Evolutionary conservation across 805 yeast genomes (phyloP).

Genomic region (Cyberlindnera lachancei): DNA sequence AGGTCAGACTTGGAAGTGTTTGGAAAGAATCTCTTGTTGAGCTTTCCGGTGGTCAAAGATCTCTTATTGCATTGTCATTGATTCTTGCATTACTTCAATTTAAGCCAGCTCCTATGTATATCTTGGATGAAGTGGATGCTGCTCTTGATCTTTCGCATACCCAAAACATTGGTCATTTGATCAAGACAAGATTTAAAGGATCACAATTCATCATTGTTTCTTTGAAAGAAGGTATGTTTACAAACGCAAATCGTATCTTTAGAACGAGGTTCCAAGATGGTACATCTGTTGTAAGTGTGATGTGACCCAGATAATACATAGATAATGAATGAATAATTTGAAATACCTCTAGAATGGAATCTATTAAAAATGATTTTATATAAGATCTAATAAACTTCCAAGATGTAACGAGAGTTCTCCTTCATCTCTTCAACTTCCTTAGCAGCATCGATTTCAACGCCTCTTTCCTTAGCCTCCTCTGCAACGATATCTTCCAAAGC

Average conservation of each 20-base stretch:
- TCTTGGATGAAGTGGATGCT: conserved; percentile 96
- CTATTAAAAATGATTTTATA: conserved; percentile 4
- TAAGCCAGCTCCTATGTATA: conserved; percentile 98
- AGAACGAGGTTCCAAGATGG: conserved; percentile 95
- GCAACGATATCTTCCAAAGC: conserved; percentile 77
- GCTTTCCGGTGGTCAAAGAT: conserved; percentile 94
- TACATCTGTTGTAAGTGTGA: conserved; percentile 79
- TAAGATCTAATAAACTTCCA: conserved; percentile 71
- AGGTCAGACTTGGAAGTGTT: conserved; percentile 80
- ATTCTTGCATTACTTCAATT: conserved; percentile 88
- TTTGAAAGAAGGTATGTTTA: conserved; percentile 95
- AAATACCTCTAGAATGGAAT: conserved; percentile 1
- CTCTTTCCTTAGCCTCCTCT: conserved; percentile 62
- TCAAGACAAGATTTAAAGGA: conserved; percentile 90
- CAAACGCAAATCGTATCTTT: conserved; percentile 92
- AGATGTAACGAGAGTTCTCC: conserved; percentile 84
- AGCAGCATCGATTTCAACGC: conserved; percentile 62
- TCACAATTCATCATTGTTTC: conserved; percentile 96
- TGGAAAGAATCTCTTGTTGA: conserved; percentile 97
- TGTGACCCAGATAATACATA: conserved; percentile 20
- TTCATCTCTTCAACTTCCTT: conserved; percentile 88
- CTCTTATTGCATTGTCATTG: conserved; percentile 84
- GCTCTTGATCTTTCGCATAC: conserved; percentile 96
- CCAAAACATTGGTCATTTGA: conserved; percentile 93
- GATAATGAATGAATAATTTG: too few species aligned